phyloP scores from a whole-genome alignment of 495 filamentous ascomycete species.

The Lophiotrema nucula region DNA sequence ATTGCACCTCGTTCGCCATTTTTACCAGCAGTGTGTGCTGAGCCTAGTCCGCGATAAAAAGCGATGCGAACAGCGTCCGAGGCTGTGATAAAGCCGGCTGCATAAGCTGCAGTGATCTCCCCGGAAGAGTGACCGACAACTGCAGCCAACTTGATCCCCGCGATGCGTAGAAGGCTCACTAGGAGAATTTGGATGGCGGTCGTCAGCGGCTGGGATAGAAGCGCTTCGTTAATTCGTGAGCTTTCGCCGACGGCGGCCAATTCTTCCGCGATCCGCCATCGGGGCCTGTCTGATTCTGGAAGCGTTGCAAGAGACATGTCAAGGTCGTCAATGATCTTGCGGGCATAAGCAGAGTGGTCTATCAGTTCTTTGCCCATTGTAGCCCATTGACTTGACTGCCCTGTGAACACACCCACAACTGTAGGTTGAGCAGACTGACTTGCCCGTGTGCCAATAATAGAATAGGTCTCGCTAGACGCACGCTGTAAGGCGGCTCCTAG shows the following conservation, averaged over 20 bases:
- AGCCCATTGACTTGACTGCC: constrained; percentile 32
- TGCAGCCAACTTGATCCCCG: not conserved
- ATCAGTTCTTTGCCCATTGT: constrained; percentile 8
- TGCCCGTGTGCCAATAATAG: not conserved
- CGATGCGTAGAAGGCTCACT: constrained; percentile 1
- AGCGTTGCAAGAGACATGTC: not conserved
- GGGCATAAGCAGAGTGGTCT: not conserved
- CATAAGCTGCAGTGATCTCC: constrained; percentile 26
- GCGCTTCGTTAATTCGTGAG: not conserved
- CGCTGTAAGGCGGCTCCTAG: not conserved
- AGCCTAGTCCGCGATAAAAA: constrained; percentile 9
- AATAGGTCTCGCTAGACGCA: not conserved
- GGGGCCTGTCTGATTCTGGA: constrained; percentile 1
- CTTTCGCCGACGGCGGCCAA: not conserved
- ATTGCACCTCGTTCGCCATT: constrained; percentile 1
- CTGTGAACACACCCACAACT: constrained; percentile 26
- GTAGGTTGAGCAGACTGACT: not conserved
- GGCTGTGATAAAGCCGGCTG: constrained; percentile 8
- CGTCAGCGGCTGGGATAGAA: constrained; percentile 18
- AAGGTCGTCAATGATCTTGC: not conserved
- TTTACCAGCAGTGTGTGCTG: not conserved
- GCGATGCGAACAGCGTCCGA: constrained; percentile 10
- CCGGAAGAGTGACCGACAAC: constrained; percentile 24
- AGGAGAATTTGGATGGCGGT: constrained; percentile 26
- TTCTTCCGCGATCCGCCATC: constrained; percentile 12